These are phyloP conservation scores for Jatropha curcas DNA, from an alignment of 345 rosid species.

Conservation along the genomic window DNA sequence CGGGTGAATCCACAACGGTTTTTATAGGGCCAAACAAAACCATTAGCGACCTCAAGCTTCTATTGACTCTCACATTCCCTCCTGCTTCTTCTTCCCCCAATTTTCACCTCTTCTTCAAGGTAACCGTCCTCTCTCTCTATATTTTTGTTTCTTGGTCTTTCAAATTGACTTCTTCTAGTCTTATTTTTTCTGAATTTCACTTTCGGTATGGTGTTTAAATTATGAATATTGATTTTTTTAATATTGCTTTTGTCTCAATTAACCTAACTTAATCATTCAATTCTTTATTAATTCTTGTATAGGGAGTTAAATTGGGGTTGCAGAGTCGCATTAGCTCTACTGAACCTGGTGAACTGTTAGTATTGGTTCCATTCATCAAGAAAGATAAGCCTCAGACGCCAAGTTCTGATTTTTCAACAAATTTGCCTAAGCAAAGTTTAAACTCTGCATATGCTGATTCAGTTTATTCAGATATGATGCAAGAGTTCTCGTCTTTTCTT, in stretches of 20 bases:
- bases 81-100: slow-evolving; percentile 64
- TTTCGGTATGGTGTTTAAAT: too few species aligned
- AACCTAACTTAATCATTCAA: background rate
- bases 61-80: slow-evolving; percentile 56
- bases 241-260: background rate
- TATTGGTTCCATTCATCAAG: slow-evolving; percentile 65
- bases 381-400: slow-evolving; percentile 43
- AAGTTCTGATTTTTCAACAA: slow-evolving; percentile 36
- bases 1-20: slow-evolving; percentile 57
- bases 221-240: too few species aligned
- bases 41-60: slow-evolving; percentile 57
- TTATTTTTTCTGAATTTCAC: background rate
- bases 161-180: background rate
- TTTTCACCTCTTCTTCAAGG: slow-evolving; percentile 84
- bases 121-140: slow-evolving; percentile 11
- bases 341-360: slow-evolving; percentile 58
- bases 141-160: background rate
- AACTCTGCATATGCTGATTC: slow-evolving; percentile 54
- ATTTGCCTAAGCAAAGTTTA: slow-evolving; percentile 20
- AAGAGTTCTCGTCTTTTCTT: slow-evolving; percentile 42
- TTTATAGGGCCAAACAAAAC: slow-evolving; percentile 35
- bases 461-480: slow-evolving; percentile 57
- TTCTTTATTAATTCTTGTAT: slow-evolving; percentile 8
- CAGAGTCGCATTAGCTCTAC: slow-evolving; percentile 35
- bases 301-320: slow-evolving; percentile 68